A percentile compares a stretch with the other conserved stretches of the same genome.
phyloP scores from a whole-genome alignment of 2,329 filamentous ascomycete genomes.

The Microsporum audouinii region DNA sequence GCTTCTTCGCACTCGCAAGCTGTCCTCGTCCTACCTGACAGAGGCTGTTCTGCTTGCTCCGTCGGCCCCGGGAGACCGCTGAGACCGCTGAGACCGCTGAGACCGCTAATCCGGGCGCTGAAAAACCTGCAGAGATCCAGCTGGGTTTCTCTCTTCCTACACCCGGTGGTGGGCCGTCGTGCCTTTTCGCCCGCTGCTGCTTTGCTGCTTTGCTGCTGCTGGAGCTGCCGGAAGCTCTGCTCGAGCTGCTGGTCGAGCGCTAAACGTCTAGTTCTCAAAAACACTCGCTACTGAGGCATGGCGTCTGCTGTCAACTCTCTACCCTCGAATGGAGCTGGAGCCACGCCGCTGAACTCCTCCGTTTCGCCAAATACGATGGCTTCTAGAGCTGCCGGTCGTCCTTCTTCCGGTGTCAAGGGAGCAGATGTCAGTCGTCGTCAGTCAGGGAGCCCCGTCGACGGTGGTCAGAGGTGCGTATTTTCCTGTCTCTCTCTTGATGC shows the following conservation, averaged over 20 bases:
- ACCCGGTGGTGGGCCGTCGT: constrained; percentile 24
- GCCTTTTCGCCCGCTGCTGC: constrained; percentile 21
- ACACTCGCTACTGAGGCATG: constrained; percentile 20
- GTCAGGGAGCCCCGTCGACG: constrained; percentile 44
- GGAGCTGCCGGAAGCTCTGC: background rate
- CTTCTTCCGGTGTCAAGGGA: constrained; percentile 39
- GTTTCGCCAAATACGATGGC: constrained; percentile 25
- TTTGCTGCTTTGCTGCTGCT: constrained; percentile 17
- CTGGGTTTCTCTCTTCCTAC: constrained; percentile 14
- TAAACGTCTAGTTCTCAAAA: background rate
- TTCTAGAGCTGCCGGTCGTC: constrained; percentile 39
- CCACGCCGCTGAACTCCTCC: constrained; percentile 27
- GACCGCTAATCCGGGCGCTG: background rate
- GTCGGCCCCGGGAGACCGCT: constrained; percentile 3
- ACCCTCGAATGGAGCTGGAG: constrained; percentile 27
- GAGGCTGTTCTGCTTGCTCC: background rate
- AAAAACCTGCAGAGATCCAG: too few relatives aligned
- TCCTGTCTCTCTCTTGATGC: constrained; percentile 8
- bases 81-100: background rate
- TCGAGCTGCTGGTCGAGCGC: background rate
- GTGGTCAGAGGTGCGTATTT: constrained; percentile 42
- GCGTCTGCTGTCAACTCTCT: constrained; percentile 31
- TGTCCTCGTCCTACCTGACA: background rate
- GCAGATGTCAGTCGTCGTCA: constrained; percentile 45
- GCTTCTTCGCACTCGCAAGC: background rate